A percentile compares a stretch with the other conserved stretches of the same genome.
These are phyloP conservation scores for Hibiscus mutabilis DNA, from an alignment of 345 rosid species.

Conservation along the genomic window DNA sequence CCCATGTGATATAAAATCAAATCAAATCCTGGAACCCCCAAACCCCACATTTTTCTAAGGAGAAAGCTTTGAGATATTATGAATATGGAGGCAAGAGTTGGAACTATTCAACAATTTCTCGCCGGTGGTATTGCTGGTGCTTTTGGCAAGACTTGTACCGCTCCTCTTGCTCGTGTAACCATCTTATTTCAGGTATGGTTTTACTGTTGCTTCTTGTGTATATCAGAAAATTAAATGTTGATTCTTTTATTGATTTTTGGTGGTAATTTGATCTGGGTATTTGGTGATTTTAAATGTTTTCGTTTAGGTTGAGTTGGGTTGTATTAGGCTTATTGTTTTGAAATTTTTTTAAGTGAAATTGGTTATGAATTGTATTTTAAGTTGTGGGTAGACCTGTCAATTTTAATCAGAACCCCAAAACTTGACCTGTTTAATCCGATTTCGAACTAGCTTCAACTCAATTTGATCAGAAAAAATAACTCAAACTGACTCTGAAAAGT, in stretches of 20 bases:
- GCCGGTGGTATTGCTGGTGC: slow-evolving; percentile 97
- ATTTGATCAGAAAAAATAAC: too few species aligned
- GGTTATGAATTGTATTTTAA: too few species aligned
- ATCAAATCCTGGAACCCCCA: background rate
- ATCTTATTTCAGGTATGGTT: slow-evolving; percentile 77
- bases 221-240: background rate
- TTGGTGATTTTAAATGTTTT: background rate
- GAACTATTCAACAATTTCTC: slow-evolving; percentile 45
- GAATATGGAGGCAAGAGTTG: slow-evolving; percentile 72
- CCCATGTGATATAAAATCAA: slow-evolving; percentile 10
- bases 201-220: background rate
- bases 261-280: background rate
- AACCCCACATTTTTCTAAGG: background rate
- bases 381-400: background rate
- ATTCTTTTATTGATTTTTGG: background rate
- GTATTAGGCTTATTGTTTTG: too few species aligned
- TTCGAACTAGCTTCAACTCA: too few species aligned
- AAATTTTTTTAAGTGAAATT: too few species aligned
- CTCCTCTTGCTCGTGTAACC: slow-evolving; percentile 93
- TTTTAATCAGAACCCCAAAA: too few species aligned
- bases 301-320: background rate
- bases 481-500: too few species aligned
- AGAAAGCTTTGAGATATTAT: slow-evolving; percentile 11
- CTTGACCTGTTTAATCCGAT: too few species aligned
- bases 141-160: slow-evolving; percentile 92